These are phyloP conservation scores for Mesostigma viride DNA, from an alignment of 139 green algal genomes.

Conservation along the genomic window DNA sequence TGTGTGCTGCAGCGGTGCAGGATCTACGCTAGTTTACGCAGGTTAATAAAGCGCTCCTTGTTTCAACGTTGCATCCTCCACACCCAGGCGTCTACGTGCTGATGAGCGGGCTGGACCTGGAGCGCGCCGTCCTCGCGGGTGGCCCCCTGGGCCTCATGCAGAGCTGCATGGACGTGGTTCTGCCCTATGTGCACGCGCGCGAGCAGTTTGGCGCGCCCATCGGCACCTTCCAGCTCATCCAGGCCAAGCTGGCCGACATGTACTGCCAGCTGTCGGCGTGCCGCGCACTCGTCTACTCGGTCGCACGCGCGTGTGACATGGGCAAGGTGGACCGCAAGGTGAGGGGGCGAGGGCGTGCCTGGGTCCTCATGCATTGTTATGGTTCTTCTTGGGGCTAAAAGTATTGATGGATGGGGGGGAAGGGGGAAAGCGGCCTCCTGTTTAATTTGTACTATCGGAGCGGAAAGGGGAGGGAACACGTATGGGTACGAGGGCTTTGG, in stretches of 20 bases:
- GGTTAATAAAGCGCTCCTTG: too few species aligned
- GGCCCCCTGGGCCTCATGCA: constrained; percentile 78
- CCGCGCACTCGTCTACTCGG: constrained; percentile 46
- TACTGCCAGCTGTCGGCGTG: constrained; percentile 36
- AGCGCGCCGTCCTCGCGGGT: constrained; percentile 76
- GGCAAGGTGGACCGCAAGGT: constrained; percentile 40
- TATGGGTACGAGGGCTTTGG: too few species aligned
- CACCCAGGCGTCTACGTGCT: constrained; percentile 61
- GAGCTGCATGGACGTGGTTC: constrained; percentile 56
- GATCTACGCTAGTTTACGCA: too few species aligned
- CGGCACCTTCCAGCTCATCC: constrained; percentile 72
- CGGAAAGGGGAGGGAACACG: too few species aligned
- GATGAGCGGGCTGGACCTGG: constrained; percentile 81
- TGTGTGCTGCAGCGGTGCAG: too few species aligned
- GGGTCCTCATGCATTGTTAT: too few species aligned
- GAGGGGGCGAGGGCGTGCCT: not conserved
- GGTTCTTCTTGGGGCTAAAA: too few species aligned
- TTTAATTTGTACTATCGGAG: too few species aligned
- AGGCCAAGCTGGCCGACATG: constrained; percentile 89
- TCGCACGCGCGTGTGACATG: constrained; percentile 41
- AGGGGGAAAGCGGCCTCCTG: too few species aligned
- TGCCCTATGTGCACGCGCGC: constrained; percentile 70
- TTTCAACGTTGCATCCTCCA: not conserved
- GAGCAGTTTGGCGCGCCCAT: constrained; percentile 78
- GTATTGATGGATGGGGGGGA: too few species aligned